phyloP scores from a whole-genome alignment of 306 rosid species.

The Cicer chorassanicum region DNA sequence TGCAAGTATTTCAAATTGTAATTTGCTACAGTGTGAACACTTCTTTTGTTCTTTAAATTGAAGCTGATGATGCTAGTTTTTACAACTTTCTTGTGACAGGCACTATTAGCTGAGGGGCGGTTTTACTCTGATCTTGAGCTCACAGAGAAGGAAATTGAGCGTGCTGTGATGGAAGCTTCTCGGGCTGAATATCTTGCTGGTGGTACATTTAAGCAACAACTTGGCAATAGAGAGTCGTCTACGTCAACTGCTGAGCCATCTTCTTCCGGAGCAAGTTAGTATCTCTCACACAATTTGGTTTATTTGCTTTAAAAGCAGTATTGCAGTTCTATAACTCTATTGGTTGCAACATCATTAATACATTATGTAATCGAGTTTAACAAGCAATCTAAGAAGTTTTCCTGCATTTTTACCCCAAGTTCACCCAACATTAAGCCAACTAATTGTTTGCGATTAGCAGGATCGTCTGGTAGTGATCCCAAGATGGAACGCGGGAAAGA shows the following conservation, averaged over 20 bases:
- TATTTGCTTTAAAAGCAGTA: not conserved
- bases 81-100: conserved; percentile 54
- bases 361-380: conserved; percentile 8
- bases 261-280: conserved; percentile 94
- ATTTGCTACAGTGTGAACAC: conserved; percentile 4
- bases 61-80: not conserved
- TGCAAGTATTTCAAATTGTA: conserved; percentile 55
- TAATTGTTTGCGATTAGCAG: conserved; percentile 38
- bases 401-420: not conserved
- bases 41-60: conserved; percentile 13
- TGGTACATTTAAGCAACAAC: conserved; percentile 61
- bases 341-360: not conserved
- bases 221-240: conserved; percentile 65
- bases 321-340: not conserved
- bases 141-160: conserved; percentile 95
- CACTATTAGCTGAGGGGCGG: conserved; percentile 93
- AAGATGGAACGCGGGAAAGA: conserved; percentile 55
- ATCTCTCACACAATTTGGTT: conserved; percentile 19
- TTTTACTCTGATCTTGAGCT: conserved; percentile 98
- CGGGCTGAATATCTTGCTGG: conserved; percentile 80
- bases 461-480: conserved; percentile 64
- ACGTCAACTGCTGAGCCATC: conserved; percentile 90
- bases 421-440: conserved; percentile 30
- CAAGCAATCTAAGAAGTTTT: not conserved
- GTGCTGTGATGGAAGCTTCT: conserved; percentile 86